Conservation (phyloP, 495 filamentous ascomycete species). For the Antarctomyces pellizariae region DNA sequence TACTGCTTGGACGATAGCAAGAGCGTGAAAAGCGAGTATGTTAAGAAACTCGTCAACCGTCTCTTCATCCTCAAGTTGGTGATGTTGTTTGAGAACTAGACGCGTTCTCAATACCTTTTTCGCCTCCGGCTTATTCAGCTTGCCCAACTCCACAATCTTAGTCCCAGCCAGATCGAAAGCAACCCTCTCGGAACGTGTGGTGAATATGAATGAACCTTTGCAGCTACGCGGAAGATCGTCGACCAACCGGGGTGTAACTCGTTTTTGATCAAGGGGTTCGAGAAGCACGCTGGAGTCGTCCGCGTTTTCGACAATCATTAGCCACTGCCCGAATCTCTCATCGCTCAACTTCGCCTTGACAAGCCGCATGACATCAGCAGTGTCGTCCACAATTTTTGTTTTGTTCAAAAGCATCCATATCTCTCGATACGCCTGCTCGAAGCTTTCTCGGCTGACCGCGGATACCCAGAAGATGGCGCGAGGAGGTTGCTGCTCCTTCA, state of each 20-base stretch:
- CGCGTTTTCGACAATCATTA: constrained; percentile 16
- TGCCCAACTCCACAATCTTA: constrained; percentile 12
- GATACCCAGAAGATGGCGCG: constrained; percentile 28
- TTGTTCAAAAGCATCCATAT: constrained; percentile 13
- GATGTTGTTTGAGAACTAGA: constrained; percentile 4
- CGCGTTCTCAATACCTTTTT: constrained; percentile 10
- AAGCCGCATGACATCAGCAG: constrained; percentile 7
- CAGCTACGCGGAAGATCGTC: constrained; percentile 14
- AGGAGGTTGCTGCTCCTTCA: constrained; percentile 12
- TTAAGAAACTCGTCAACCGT: no score
- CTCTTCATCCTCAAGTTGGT: constrained; percentile 1
- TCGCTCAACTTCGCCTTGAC: constrained; percentile 9
- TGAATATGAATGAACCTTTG: constrained; percentile 14
- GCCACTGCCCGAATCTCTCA: constrained; percentile 9
- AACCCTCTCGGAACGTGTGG: constrained; percentile 10
- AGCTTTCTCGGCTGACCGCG: constrained; percentile 15
- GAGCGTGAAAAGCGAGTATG: constrained; percentile 18
- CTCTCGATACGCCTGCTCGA: constrained; percentile 22
- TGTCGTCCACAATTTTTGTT: background rate
- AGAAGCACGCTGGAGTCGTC: constrained; percentile 12
- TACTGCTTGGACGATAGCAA: constrained; percentile 25
- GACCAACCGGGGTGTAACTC: constrained; percentile 8
- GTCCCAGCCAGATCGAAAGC: constrained; percentile 6
- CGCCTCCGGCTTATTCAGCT: constrained; percentile 12
- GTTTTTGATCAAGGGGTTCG: constrained; percentile 1